phyloP scores from a whole-genome alignment of 495 filamentous ascomycete species.

The Aspergillus diversus region DNA sequence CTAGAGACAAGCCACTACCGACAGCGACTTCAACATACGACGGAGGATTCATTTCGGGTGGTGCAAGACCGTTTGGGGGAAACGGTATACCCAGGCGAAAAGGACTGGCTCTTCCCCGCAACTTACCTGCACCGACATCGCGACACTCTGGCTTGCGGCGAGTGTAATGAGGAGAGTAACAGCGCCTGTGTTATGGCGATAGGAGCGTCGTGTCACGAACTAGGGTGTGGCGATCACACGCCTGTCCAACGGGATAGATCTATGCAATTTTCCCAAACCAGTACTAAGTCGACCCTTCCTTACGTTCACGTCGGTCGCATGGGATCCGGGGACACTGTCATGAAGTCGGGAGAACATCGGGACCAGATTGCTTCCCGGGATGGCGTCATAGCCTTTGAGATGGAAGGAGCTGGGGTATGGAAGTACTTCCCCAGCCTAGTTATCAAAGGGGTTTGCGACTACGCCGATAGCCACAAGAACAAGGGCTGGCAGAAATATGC shows the following conservation, averaged over 20 bases:
- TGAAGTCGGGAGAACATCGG: conserved; percentile 34
- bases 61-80: no score
- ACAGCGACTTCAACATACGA: no score
- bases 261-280: not conserved
- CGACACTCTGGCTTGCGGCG: no score
- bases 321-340: conserved; percentile 36
- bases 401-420: conserved; percentile 42
- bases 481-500: conserved; percentile 46
- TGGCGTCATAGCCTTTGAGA: conserved; percentile 43
- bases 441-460: conserved; percentile 44
- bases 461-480: conserved; percentile 48
- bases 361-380: conserved; percentile 27
- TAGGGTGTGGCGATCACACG: not conserved
- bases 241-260: not conserved
- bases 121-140: no score
- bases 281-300: not conserved
- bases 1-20: no score
- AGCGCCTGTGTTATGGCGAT: no score
- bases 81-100: no score
- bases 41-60: no score
- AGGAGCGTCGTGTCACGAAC: no score
- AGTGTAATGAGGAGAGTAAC: no score
- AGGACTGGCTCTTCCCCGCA: no score
- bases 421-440: conserved; percentile 32
- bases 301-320: conserved; percentile 26